A percentile compares a stretch with the other conserved stretches of the same genome.
These are phyloP conservation scores for Mycena indigotica DNA, from an alignment of 768 basidiomycete genomes.

Conservation along the genomic window DNA sequence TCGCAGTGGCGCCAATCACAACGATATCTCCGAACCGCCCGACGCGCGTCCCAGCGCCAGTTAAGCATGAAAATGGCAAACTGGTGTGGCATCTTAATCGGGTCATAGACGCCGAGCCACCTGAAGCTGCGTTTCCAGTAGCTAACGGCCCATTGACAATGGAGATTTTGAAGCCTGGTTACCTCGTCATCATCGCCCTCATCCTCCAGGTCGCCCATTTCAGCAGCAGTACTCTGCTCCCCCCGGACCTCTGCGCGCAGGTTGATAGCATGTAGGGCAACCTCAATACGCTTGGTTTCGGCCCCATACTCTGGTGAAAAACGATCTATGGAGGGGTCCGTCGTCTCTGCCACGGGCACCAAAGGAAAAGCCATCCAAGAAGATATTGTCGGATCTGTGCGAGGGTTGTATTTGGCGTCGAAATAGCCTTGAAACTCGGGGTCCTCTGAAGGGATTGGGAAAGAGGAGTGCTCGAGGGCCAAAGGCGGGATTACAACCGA, in stretches of 20 bases:
- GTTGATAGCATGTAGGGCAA: not conserved
- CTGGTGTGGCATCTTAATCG: not conserved
- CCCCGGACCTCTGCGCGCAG: not conserved
- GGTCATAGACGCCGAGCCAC: not conserved
- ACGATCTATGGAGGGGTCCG: not conserved
- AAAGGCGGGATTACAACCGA: not conserved
- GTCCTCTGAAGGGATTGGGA: not conserved
- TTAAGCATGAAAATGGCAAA: not conserved
- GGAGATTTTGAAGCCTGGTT: not conserved
- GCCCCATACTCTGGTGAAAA: not conserved
- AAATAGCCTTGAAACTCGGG: not conserved
- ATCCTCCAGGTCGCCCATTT: not conserved
- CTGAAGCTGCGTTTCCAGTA: not conserved
- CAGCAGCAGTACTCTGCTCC: not conserved
- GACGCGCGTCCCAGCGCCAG: not conserved
- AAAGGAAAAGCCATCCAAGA: not conserved
- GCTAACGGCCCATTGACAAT: not conserved
- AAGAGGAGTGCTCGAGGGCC: not conserved
- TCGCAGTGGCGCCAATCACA: not conserved
- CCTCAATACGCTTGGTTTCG: not conserved
- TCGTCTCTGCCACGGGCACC: not conserved
- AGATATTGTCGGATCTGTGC: not conserved
- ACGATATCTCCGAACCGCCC: not conserved
- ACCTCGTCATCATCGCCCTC: not conserved
- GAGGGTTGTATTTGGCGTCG: not conserved